A percentile compares a stretch with the other conserved stretches of the same genome.
Conservation (phyloP, 768 basidiomycete genomes). For the Phlebiopsis gigantea region DNA sequence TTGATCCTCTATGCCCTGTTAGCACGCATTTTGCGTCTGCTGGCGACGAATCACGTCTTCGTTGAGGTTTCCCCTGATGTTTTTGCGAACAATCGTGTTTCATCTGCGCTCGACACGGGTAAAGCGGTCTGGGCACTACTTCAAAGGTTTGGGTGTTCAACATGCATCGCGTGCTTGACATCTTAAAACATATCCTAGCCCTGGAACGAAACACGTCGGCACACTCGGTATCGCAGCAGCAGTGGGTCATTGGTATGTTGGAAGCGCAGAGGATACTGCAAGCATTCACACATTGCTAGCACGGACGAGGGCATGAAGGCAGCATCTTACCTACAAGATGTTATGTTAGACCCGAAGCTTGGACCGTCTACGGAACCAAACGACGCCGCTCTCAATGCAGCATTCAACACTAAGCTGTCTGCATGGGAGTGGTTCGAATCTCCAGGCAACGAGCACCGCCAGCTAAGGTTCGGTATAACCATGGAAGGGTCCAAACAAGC, state of each 20-base stretch:
- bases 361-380: slow-evolving; percentile 14
- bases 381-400: slow-evolving; percentile 13
- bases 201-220: slow-evolving; percentile 3
- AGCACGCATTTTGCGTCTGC: slow-evolving; percentile 27
- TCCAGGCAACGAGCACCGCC: slow-evolving; percentile 8
- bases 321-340: slow-evolving; percentile 16
- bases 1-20: slow-evolving; percentile 10
- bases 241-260: slow-evolving; percentile 15
- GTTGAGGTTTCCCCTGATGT: slow-evolving; percentile 27
- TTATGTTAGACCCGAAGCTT: slow-evolving; percentile 19
- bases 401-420: slow-evolving; percentile 1
- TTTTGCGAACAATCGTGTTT: slow-evolving; percentile 25
- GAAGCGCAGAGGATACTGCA: neutral
- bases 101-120: slow-evolving; percentile 16
- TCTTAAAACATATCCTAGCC: neutral
- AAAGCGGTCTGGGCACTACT: slow-evolving; percentile 11
- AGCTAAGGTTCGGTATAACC: neutral
- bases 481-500: slow-evolving; percentile 3
- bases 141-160: neutral
- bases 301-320: slow-evolving; percentile 16
- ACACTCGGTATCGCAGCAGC: neutral
- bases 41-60: slow-evolving; percentile 27
- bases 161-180: neutral
- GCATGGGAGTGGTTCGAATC: slow-evolving; percentile 11
- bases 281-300: slow-evolving; percentile 6